Percentiles rank a stretch among this genome's conserved stretches.
Evolutionary conservation across 805 yeast genomes (phyloP).

Genomic region (Hanseniaspora taiwanica): DNA sequence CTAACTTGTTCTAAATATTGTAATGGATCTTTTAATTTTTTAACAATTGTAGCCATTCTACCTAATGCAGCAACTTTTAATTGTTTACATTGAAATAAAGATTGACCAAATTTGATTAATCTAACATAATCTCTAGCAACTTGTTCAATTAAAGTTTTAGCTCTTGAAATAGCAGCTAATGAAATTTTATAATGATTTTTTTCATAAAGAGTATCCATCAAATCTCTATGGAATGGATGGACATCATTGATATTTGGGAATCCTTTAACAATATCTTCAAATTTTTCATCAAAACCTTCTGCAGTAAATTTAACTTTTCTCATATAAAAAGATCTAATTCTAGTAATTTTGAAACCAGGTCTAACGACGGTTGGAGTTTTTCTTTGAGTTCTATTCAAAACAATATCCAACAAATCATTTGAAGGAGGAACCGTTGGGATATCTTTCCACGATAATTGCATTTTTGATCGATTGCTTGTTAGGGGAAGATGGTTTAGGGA

Average conservation of each 20-base stretch:
- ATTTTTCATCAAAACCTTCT: constrained; percentile 91
- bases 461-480: constrained; percentile 19
- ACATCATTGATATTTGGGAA: constrained; percentile 96
- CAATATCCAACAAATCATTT: constrained; percentile 90
- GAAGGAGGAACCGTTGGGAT: constrained; percentile 89
- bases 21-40: constrained; percentile 89
- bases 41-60: constrained; percentile 97
- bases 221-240: constrained; percentile 96
- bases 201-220: constrained; percentile 95
- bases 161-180: constrained; percentile 85
- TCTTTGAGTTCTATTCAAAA: constrained; percentile 93
- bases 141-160: constrained; percentile 88
- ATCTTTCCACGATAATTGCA: constrained; percentile 98
- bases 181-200: constrained; percentile 97
- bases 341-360: constrained; percentile 89
- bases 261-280: constrained; percentile 69
- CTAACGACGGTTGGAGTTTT: constrained; percentile 98
- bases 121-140: constrained; percentile 92
- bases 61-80: constrained; percentile 97
- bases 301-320: constrained; percentile 94
- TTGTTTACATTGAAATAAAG: constrained; percentile 96
- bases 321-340: constrained; percentile 96
- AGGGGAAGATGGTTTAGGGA: not conserved
- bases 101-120: constrained; percentile 91
- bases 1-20: constrained; percentile 94